Evolutionary conservation across 2,329 filamentous ascomycete species (phyloP), one percentile per base, ranked within the genome.

Genomic region (Amesomyces nigricolor): DNA sequence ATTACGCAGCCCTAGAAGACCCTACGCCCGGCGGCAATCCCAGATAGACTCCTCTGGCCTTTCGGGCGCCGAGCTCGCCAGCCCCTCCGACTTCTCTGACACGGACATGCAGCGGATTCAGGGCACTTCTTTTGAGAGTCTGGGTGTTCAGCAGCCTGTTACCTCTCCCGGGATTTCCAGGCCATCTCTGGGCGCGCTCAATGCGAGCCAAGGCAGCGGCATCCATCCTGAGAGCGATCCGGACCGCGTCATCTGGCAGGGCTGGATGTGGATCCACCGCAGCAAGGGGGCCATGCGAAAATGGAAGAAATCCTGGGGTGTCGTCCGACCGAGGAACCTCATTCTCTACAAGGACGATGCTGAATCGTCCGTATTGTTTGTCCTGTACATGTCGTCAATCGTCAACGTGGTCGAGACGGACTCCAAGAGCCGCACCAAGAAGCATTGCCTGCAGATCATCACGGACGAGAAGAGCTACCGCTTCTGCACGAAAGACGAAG

Each of bases 301-400:
- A 66, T 99, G 94, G 94, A 96, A 96, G 76, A 87, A 90, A 64
- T 80, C 91, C 57, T 97, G 94, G 94, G 88, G 87, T 11, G 94
- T 97, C 0, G 79, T 99, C 50, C 88, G 94, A 32, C 87, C 89
- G 1, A 85, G 87, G 50, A 91, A 88, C 60, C 76, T 99, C 32
- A 88, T 90, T 14, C 80, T 97, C 26, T 99, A 99, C 78, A 96
- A 96, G 71, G 87, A 95, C 67, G 89, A 95, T 60, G 78, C 85
- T 61, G 94, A 99, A 72, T 97, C 97, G 70, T 86, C 88, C 11
- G 89, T 91, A 0, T 79, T 88, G 59, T 86, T 91, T 63, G 88
- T 99, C 63, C 76, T 96, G 35, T 83, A 88, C 4, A 82, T 97
- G 64, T 77, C 82, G 8, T 83, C 79, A 53, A 85, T 99, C 51